A percentile compares a stretch with the other conserved stretches of the same genome.
Conservation (phyloP, 352 stramenopile genomes). For the Nothophytophthora sp. region DNA sequence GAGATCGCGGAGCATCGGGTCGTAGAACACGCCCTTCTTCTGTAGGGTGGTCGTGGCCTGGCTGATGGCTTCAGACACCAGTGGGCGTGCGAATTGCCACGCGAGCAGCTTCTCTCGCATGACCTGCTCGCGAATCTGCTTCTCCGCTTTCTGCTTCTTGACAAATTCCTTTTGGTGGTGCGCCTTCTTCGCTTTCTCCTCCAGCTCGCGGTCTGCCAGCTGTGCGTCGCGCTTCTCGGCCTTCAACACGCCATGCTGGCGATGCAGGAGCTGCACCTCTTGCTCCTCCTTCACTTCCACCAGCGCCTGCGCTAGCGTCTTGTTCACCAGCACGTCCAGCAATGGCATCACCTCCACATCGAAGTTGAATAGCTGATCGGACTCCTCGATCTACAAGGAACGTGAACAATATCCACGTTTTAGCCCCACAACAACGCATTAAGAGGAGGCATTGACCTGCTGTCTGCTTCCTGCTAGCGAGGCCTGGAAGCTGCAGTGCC, state of each 20-base stretch:
- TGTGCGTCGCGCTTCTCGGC: slow-evolving; percentile 42
- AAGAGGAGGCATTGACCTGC: no score
- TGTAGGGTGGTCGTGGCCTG: slow-evolving; percentile 32
- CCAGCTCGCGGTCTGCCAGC: slow-evolving; percentile 45
- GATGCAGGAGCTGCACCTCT: slow-evolving; percentile 53
- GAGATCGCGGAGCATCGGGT: slow-evolving; percentile 56
- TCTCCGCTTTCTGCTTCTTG: slow-evolving; percentile 46
- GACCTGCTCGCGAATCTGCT: slow-evolving; percentile 32
- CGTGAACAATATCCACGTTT: no score
- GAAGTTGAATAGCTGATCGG: slow-evolving; percentile 80
- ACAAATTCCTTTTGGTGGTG: slow-evolving; percentile 50
- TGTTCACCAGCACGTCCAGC: slow-evolving; percentile 77
- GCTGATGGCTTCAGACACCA: slow-evolving; percentile 41
- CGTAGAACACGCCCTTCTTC: slow-evolving; percentile 65
- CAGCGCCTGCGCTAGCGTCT: slow-evolving; percentile 80
- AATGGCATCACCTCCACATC: slow-evolving; percentile 77
- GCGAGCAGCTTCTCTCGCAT: slow-evolving; percentile 63
- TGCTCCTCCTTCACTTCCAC: slow-evolving; percentile 77
- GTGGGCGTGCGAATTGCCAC: slow-evolving; percentile 53
- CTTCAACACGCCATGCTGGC: slow-evolving; percentile 42
- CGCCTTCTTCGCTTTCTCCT: slow-evolving; percentile 50
- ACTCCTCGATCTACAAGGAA: slow-evolving; percentile 75
- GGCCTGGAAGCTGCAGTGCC: neutral
- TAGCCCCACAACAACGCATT: no score
- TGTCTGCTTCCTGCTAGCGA: no score